phyloP scores from a whole-genome alignment of 345 rosid species.

The Arabis alpina region DNA sequence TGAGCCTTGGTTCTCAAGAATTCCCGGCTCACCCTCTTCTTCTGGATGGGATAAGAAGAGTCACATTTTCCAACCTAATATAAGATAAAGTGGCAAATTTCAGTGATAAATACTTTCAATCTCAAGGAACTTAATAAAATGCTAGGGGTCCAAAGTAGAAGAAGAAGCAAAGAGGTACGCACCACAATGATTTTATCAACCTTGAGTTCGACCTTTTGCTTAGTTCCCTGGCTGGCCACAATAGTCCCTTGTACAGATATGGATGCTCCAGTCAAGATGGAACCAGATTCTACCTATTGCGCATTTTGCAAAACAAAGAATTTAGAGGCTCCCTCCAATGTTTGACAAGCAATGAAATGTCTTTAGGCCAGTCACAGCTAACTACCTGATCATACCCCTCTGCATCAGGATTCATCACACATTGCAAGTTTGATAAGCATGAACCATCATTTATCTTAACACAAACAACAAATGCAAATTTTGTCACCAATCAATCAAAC shows the following conservation, averaged over 20 bases:
- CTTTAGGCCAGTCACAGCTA: not conserved
- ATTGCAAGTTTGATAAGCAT: slow-evolving; percentile 94
- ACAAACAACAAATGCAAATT: not conserved
- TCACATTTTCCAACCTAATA: slow-evolving; percentile 87
- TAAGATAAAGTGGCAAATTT: not conserved
- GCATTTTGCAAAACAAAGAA: no score
- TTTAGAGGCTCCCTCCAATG: not conserved
- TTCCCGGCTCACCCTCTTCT: slow-evolving; percentile 92
- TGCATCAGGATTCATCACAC: slow-evolving; percentile 77
- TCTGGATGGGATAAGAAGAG: slow-evolving; percentile 90
- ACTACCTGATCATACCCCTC: slow-evolving; percentile 92
- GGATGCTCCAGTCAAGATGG: slow-evolving; percentile 82
- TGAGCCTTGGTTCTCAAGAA: slow-evolving; percentile 96
- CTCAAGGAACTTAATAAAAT: no score
- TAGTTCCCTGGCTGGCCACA: slow-evolving; percentile 88
- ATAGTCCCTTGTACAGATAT: slow-evolving; percentile 79
- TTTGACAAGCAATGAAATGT: not conserved
- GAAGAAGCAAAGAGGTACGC: slow-evolving; percentile 46
- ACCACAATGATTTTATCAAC: slow-evolving; percentile 80
- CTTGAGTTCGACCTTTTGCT: slow-evolving; percentile 90
- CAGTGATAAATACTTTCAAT: not conserved
- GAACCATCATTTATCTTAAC: slow-evolving; percentile 90
- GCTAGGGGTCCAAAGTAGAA: not conserved
- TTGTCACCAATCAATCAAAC: not conserved
- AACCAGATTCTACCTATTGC: slow-evolving; percentile 74